phyloP scores from a whole-genome alignment of 2,329 filamentous ascomycete genomes.

The Penicillium sp. region DNA sequence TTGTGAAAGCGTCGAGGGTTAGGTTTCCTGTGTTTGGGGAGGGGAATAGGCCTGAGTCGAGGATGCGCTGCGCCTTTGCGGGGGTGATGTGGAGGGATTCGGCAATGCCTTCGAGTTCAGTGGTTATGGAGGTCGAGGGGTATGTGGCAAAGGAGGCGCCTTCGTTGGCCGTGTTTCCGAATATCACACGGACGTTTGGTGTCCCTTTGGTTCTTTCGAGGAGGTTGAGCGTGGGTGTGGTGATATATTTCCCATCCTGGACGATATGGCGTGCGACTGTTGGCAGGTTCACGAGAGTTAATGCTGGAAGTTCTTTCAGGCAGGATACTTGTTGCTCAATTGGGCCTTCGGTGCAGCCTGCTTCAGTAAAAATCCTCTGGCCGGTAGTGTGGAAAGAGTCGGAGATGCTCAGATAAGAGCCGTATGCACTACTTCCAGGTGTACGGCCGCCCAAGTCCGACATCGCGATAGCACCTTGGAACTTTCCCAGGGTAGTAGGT shows the following conservation, averaged over 20 bases:
- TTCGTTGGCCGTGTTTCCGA: conserved; percentile 61
- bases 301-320: conserved; percentile 52
- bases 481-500: conserved; percentile 17
- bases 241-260: conserved; percentile 62
- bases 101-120: conserved; percentile 50
- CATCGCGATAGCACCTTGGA: conserved; percentile 25
- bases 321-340: conserved; percentile 58
- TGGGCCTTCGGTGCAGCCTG: conserved; percentile 56
- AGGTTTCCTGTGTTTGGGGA: conserved; percentile 53
- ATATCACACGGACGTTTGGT: conserved; percentile 60
- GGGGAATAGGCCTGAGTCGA: conserved; percentile 57
- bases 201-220: conserved; percentile 48
- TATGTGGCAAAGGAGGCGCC: conserved; percentile 60
- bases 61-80: conserved; percentile 47
- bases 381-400: conserved; percentile 57
- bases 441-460: conserved; percentile 59
- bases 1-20: conserved; percentile 61
- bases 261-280: conserved; percentile 55
- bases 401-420: conserved; percentile 60
- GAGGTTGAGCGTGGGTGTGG: conserved; percentile 55
- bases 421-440: conserved; percentile 60
- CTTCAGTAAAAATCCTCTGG: conserved; percentile 54
- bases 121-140: conserved; percentile 50
- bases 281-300: conserved; percentile 15
- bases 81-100: conserved; percentile 51